These are phyloP conservation scores for Xylaria sp. DNA, from an alignment of 2,329 filamentous ascomycete genomes.

Conservation along the genomic window DNA sequence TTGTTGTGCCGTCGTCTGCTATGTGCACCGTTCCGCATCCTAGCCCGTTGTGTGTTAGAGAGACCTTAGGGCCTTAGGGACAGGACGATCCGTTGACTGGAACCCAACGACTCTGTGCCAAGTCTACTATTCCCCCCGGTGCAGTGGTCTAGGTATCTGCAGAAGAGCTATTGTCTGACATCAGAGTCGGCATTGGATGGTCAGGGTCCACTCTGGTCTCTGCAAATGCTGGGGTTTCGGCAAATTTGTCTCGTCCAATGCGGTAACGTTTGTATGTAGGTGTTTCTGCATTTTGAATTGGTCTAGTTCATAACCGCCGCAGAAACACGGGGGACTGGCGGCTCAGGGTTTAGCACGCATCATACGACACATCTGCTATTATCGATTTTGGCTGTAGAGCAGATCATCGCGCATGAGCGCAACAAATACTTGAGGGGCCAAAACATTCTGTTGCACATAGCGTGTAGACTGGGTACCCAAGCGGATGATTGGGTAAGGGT, in stretches of 20 bases:
- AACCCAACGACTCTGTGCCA: constrained; percentile 33
- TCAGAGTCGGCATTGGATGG: constrained; percentile 31
- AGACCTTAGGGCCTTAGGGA: constrained; percentile 3
- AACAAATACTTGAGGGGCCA: neutral
- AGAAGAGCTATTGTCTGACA: constrained; percentile 35
- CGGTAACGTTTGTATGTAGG: constrained; percentile 4
- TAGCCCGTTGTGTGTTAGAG: constrained; percentile 17
- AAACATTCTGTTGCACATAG: neutral
- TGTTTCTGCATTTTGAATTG: constrained; percentile 17
- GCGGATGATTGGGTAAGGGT: neutral
- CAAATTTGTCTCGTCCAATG: constrained; percentile 24
- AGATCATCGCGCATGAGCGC: neutral
- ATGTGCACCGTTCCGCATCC: constrained; percentile 9
- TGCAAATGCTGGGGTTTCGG: constrained; percentile 31
- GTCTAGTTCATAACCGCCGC: constrained; percentile 4
- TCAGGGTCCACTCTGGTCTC: constrained; percentile 24
- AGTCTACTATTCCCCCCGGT: constrained; percentile 22
- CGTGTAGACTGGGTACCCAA: neutral
- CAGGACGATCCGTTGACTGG: constrained; percentile 19
- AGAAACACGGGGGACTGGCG: constrained; percentile 23
- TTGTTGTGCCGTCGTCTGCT: constrained; percentile 25
- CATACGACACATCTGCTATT: constrained; percentile 6
- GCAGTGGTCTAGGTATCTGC: constrained; percentile 17
- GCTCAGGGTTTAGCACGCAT: constrained; percentile 5
- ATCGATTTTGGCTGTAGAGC: neutral